Evolutionary conservation across 106 monocot species (phyloP).

Genomic region (Acorus gramineus): DNA sequence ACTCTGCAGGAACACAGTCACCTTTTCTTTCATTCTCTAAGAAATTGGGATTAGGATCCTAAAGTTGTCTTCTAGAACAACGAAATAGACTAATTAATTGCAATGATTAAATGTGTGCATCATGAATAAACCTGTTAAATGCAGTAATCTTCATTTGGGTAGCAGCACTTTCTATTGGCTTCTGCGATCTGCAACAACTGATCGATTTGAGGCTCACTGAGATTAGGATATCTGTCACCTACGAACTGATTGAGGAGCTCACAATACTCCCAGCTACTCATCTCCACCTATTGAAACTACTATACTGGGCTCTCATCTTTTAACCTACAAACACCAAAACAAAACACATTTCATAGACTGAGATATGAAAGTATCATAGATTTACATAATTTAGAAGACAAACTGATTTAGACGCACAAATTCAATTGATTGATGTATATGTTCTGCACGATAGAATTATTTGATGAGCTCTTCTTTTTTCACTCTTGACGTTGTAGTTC

Average conservation of each 20-base stretch:
- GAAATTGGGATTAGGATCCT: too few relatives aligned
- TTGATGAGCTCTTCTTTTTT: conserved; percentile 40
- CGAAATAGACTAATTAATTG: too few relatives aligned
- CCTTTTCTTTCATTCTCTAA: too few relatives aligned
- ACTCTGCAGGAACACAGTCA: too few relatives aligned
- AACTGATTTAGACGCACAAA: conserved; percentile 22
- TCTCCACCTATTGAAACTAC: conserved; percentile 49
- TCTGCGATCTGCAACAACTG: conserved; percentile 78
- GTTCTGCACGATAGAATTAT: conserved; percentile 52
- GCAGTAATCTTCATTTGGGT: conserved; percentile 72
- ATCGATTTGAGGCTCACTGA: conserved; percentile 81
- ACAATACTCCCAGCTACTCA: conserved; percentile 76
- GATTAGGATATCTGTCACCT: conserved; percentile 71
- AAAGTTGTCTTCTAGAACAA: too few relatives aligned
- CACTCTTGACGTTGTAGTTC: conserved; percentile 42
- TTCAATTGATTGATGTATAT: conserved; percentile 40
- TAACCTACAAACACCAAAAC: conserved; percentile 27
- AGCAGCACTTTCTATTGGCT: conserved; percentile 55
- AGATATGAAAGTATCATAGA: too few relatives aligned
- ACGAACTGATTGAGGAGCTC: conserved; percentile 67
- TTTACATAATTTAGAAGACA: too few relatives aligned
- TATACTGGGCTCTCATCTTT: conserved; percentile 54
- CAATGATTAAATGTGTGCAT: conserved; percentile 3
- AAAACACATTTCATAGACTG: not conserved
- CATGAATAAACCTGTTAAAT: conserved; percentile 73